Evolutionary conservation across 805 yeast species (phyloP).

Genomic region (Candida saitoana): DNA sequence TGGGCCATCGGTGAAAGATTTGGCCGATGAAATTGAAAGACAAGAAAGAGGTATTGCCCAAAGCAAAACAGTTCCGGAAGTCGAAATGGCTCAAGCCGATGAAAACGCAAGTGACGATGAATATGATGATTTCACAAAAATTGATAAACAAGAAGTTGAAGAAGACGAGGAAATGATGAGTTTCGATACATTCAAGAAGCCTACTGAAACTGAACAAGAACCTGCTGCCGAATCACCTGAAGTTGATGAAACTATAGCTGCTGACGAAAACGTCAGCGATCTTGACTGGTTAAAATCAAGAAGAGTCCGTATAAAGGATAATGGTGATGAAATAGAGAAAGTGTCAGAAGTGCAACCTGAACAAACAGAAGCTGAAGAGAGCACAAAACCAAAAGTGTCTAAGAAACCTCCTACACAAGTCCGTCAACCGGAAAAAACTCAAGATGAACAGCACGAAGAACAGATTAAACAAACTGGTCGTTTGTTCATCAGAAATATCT

Average conservation of each 20-base stretch:
- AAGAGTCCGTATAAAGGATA: constrained; percentile 60
- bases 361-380: constrained; percentile 6
- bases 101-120: constrained; percentile 51
- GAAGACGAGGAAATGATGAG: constrained; percentile 52
- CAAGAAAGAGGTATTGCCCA: constrained; percentile 13
- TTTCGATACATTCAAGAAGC: constrained; percentile 21
- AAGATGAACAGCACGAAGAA: constrained; percentile 45
- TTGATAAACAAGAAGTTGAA: constrained; percentile 24
- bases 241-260: constrained; percentile 24
- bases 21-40: constrained; percentile 39
- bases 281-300: constrained; percentile 82
- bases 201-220: constrained; percentile 19
- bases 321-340: constrained; percentile 18
- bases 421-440: constrained; percentile 18
- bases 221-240: background rate
- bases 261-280: constrained; percentile 60
- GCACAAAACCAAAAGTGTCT: constrained; percentile 5
- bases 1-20: constrained; percentile 41
- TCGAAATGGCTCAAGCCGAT: constrained; percentile 34
- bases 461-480: constrained; percentile 71
- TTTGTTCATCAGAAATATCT: constrained; percentile 80
- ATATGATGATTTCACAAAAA: constrained; percentile 43
- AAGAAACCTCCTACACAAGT: constrained; percentile 3
- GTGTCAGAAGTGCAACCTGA: constrained; percentile 6
- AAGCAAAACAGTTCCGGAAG: constrained; percentile 12